Percentiles rank a stretch among this genome's conserved stretches.
Evolutionary conservation across 495 filamentous ascomycete genomes (phyloP).

Genomic region (Penicillium parvum): DNA sequence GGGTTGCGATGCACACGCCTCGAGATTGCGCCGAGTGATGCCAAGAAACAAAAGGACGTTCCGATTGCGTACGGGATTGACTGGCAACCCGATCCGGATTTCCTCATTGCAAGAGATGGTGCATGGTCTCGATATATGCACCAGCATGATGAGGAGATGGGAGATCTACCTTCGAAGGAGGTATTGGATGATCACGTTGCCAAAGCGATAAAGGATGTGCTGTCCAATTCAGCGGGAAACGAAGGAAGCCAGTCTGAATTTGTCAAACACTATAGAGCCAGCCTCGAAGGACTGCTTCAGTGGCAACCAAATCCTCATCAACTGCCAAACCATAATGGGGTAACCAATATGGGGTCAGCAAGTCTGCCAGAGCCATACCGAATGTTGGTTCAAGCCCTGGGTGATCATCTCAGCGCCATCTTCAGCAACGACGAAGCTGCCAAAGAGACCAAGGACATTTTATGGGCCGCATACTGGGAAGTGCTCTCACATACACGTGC

Average conservation of each 20-base stretch:
- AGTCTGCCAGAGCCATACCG: not conserved
- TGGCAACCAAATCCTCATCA: not conserved
- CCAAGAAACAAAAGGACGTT: not conserved
- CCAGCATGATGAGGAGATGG: not conserved
- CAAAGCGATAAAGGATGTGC: not conserved
- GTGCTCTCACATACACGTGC: not conserved
- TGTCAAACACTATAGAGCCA: slow-evolving; percentile 1
- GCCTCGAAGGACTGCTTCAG: slow-evolving; percentile 2
- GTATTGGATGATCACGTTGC: not conserved
- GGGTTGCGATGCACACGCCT: slow-evolving; percentile 18
- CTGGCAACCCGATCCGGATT: slow-evolving; percentile 19
- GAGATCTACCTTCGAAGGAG: not conserved
- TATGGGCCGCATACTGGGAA: slow-evolving; percentile 7
- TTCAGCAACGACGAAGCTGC: slow-evolving; percentile 14
- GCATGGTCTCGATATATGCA: not conserved
- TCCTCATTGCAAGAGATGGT: not conserved
- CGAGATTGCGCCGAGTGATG: not conserved
- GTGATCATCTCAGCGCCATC: slow-evolving; percentile 7
- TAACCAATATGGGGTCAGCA: not conserved
- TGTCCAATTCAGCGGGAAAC: not conserved
- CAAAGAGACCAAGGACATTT: not conserved
- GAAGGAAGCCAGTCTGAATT: not conserved
- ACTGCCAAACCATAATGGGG: no score
- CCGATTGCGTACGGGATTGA: slow-evolving; percentile 17
- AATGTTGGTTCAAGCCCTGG: slow-evolving; percentile 2